Conservation (phyloP, 1,284 basidiomycete genomes). For the Athelia sp. region DNA sequence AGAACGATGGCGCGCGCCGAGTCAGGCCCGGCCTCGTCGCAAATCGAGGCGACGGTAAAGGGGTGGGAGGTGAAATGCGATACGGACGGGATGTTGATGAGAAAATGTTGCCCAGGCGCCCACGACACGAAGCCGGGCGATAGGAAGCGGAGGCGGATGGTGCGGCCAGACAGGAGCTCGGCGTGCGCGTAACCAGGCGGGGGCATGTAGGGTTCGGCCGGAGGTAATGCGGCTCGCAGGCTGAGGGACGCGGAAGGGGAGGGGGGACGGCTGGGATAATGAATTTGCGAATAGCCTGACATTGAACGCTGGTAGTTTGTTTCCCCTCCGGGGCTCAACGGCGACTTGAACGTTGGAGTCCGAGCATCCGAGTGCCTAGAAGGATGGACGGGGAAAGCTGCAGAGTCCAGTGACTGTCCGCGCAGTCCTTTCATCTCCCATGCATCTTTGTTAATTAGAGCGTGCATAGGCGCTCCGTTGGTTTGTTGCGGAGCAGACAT, state of each 20-base stretch:
- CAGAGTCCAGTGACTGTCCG: background rate
- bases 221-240: slow-evolving; percentile 4
- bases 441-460: background rate
- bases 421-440: background rate
- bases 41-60: slow-evolving; percentile 74
- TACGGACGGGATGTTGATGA: slow-evolving; percentile 69
- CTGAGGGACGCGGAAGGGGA: background rate
- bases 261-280: background rate
- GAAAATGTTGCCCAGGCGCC: slow-evolving; percentile 79
- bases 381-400: background rate
- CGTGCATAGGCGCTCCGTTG: background rate
- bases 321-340: background rate
- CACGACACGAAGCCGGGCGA: slow-evolving; percentile 60
- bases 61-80: slow-evolving; percentile 72
- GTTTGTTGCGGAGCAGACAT: background rate
- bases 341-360: background rate
- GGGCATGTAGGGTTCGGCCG: slow-evolving; percentile 34
- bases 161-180: slow-evolving; percentile 75
- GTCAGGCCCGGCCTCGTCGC: slow-evolving; percentile 45
- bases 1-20: slow-evolving; percentile 62
- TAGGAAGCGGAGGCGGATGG: slow-evolving; percentile 68
- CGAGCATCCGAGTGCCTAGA: background rate
- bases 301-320: background rate
- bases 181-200: slow-evolving; percentile 72
- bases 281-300: background rate